A percentile compares a stretch with the other conserved stretches of the same genome.
phyloP scores from a whole-genome alignment of 2,329 filamentous ascomycete species.

The Talaromyces pinophilus region DNA sequence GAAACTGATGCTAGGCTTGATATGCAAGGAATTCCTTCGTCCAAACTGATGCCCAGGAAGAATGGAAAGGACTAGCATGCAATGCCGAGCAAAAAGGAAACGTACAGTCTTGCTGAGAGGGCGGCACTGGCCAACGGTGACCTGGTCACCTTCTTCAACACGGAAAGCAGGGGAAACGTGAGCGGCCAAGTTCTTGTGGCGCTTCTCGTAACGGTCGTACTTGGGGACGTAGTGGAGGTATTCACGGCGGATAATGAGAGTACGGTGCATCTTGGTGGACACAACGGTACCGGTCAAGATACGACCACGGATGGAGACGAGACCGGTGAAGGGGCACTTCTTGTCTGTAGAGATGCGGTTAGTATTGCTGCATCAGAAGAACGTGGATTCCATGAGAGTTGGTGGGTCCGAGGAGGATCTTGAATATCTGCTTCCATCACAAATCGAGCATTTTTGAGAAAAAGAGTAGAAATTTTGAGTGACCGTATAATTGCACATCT shows the following conservation, averaged over 20 bases:
- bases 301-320: constrained; percentile 99
- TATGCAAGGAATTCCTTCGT: neutral
- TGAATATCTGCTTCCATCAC: constrained; percentile 16
- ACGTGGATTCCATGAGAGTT: neutral
- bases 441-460: neutral
- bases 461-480: neutral
- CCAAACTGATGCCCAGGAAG: neutral
- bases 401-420: constrained; percentile 13
- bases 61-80: too few species aligned
- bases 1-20: neutral
- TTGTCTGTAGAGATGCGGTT: constrained; percentile 68
- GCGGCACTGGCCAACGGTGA: constrained; percentile 99
- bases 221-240: constrained; percentile 99
- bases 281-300: constrained; percentile 99
- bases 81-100: too few species aligned
- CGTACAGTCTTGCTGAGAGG: constrained; percentile 99
- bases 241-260: constrained; percentile 98
- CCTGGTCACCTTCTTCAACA: constrained; percentile 99
- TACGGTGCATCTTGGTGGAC: constrained; percentile 99
- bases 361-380: constrained; percentile 26
- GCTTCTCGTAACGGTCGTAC: constrained; percentile 99
- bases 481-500: neutral
- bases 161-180: constrained; percentile 99
- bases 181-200: constrained; percentile 99
- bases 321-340: constrained; percentile 99